Evolutionary conservation across 805 yeast species (phyloP).

Genomic region (Cyberlindnera mrakii): DNA sequence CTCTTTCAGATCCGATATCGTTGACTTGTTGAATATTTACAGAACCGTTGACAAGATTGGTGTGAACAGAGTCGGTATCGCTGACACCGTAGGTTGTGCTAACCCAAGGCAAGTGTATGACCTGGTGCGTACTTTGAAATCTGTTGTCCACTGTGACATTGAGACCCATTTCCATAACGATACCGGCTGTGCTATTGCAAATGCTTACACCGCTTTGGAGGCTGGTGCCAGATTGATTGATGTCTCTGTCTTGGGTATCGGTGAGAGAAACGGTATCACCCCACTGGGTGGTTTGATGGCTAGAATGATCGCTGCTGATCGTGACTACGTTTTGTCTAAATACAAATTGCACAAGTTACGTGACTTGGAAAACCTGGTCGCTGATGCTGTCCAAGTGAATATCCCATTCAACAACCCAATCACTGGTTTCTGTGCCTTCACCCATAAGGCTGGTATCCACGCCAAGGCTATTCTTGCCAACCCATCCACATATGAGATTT

Average conservation of each 20-base stretch:
- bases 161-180: constrained; percentile 99
- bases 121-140: constrained; percentile 85
- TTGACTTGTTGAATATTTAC: constrained; percentile 90
- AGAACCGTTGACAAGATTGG: constrained; percentile 96
- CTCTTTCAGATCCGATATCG: constrained; percentile 94
- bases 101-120: constrained; percentile 99
- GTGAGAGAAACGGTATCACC: constrained; percentile 98
- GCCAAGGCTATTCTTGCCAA: constrained; percentile 98
- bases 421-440: constrained; percentile 98
- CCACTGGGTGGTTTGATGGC: constrained; percentile 99
- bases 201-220: constrained; percentile 96
- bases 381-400: constrained; percentile 95
- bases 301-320: constrained; percentile 97
- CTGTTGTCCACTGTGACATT: constrained; percentile 93
- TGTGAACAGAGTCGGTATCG: constrained; percentile 97
- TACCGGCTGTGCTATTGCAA: constrained; percentile 98
- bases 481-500: constrained; percentile 97
- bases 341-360: constrained; percentile 94
- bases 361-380: constrained; percentile 92
- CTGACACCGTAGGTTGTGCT: constrained; percentile 98
- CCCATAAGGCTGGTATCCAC: constrained; percentile 99
- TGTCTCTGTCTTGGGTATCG: constrained; percentile 94
- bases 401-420: constrained; percentile 98
- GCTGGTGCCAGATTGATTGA: constrained; percentile 96
- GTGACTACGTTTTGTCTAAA: constrained; percentile 90